A percentile compares a stretch with the other conserved stretches of the same genome.
Conservation (phyloP, 164 flowering plant species). For the Paratinospora sagittata region DNA sequence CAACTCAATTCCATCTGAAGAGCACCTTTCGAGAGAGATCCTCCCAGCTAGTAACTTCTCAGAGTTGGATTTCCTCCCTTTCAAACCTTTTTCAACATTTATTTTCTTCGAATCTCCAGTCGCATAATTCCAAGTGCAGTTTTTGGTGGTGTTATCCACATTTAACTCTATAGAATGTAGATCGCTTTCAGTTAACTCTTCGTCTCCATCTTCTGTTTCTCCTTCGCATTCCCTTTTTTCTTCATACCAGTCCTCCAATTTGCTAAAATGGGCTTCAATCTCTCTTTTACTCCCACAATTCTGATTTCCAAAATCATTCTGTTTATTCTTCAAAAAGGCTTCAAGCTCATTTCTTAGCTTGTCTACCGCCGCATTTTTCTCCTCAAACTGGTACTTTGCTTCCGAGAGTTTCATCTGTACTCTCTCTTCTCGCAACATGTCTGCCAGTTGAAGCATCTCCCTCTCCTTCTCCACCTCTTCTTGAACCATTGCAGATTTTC, state of each 20-base stretch:
- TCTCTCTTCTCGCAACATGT: constrained; percentile 70
- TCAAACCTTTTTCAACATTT: constrained; percentile 32
- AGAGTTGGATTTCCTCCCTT: constrained; percentile 47
- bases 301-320: constrained; percentile 24
- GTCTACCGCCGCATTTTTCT: constrained; percentile 72
- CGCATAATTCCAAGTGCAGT: constrained; percentile 45
- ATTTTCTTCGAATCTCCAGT: constrained; percentile 25
- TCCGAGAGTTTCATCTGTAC: constrained; percentile 82
- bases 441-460: constrained; percentile 82
- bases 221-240: too few species aligned
- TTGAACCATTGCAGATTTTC: constrained; percentile 45
- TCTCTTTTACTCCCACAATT: constrained; percentile 26
- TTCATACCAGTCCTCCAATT: constrained; percentile 24
- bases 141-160: constrained; percentile 41
- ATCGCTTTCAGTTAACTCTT: constrained; percentile 60
- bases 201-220: constrained; percentile 41
- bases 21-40: constrained; percentile 48
- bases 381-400: constrained; percentile 80
- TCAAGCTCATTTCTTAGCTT: constrained; percentile 63
- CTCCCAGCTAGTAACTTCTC: constrained; percentile 35
- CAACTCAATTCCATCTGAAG: constrained; percentile 65
- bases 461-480: constrained; percentile 83
- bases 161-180: constrained; percentile 74
- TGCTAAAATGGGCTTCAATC: constrained; percentile 27
- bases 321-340: constrained; percentile 36